These are phyloP conservation scores for Nakazawaea wickerhamii DNA, from an alignment of 805 yeast species.

Conservation along the genomic window DNA sequence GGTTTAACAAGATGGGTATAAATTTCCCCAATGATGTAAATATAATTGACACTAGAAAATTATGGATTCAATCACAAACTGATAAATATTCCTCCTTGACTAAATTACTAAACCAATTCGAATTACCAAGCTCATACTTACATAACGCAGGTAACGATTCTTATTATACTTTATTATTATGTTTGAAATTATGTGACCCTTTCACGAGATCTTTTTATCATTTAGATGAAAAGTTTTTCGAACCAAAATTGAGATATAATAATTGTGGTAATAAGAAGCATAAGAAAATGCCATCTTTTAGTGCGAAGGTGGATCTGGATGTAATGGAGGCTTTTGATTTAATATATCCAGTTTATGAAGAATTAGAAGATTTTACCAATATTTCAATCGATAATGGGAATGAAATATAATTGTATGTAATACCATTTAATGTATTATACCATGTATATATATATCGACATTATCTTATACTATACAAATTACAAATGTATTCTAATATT, in stretches of 20 bases:
- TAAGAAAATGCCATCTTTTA: background rate
- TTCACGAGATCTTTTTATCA: slow-evolving; percentile 21
- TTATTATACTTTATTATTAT: slow-evolving; percentile 51
- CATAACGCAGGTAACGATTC: slow-evolving; percentile 76
- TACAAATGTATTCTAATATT: too few species aligned
- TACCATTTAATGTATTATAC: too few species aligned
- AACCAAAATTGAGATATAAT: background rate
- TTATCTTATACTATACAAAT: too few species aligned
- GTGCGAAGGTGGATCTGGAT: too few species aligned
- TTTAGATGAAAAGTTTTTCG: slow-evolving; percentile 13
- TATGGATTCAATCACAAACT: slow-evolving; percentile 38
- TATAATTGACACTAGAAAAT: slow-evolving; percentile 41
- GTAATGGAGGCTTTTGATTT: too few species aligned
- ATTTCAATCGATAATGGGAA: background rate
- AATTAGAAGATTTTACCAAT: background rate
- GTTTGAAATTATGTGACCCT: slow-evolving; percentile 48
- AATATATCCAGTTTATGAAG: background rate
- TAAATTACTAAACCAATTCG: slow-evolving; percentile 37
- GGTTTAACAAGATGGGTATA: slow-evolving; percentile 44
- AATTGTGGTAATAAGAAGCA: background rate
- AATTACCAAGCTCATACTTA: slow-evolving; percentile 51
- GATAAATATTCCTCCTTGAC: slow-evolving; percentile 38
- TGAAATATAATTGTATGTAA: background rate
- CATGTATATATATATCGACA: too few species aligned
- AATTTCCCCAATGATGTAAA: slow-evolving; percentile 31